Percentiles rank a stretch among this genome's conserved stretches.
These are phyloP conservation scores for Suillus sp. DNA, from an alignment of 768 basidiomycete species.

Conservation along the genomic window DNA sequence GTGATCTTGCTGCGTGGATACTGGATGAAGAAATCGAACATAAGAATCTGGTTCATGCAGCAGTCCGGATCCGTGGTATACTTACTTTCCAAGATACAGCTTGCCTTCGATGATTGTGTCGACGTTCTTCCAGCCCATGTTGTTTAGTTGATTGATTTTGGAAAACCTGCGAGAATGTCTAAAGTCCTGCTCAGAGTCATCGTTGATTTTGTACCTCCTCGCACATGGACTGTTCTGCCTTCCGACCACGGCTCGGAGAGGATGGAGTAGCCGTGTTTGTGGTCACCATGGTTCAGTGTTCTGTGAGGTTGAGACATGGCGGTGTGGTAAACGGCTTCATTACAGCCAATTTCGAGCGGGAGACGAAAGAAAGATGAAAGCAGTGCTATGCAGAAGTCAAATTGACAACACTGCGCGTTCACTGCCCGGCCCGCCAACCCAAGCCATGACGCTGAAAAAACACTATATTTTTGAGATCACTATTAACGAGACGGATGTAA, in stretches of 20 bases:
- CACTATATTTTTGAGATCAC: constrained; percentile 15
- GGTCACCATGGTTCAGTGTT: constrained; percentile 20
- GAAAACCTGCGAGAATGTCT: constrained; percentile 33
- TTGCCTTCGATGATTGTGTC: constrained; percentile 63
- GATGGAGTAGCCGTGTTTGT: constrained; percentile 32
- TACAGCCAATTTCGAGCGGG: constrained; percentile 35
- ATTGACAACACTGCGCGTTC: constrained; percentile 29
- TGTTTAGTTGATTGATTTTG: constrained; percentile 22
- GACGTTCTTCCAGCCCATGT: constrained; percentile 63
- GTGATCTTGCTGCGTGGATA: constrained; percentile 68
- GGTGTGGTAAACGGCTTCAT: constrained; percentile 34
- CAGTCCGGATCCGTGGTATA: constrained; percentile 29
- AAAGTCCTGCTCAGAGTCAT: constrained; percentile 23
- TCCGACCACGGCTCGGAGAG: constrained; percentile 33
- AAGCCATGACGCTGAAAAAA: constrained; percentile 29
- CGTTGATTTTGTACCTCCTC: constrained; percentile 38
- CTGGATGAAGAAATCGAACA: constrained; percentile 38
- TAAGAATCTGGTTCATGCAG: constrained; percentile 10
- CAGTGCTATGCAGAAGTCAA: constrained; percentile 32
- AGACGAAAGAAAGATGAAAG: constrained; percentile 27
- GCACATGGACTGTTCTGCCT: constrained; percentile 19
- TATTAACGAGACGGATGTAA: constrained; percentile 16
- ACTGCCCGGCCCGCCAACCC: constrained; percentile 28
- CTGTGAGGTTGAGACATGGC: constrained; percentile 28
- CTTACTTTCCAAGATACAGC: constrained; percentile 77